phyloP scores from a whole-genome alignment of 2,329 filamentous ascomycete species.

The Botrytis sinoallii region DNA sequence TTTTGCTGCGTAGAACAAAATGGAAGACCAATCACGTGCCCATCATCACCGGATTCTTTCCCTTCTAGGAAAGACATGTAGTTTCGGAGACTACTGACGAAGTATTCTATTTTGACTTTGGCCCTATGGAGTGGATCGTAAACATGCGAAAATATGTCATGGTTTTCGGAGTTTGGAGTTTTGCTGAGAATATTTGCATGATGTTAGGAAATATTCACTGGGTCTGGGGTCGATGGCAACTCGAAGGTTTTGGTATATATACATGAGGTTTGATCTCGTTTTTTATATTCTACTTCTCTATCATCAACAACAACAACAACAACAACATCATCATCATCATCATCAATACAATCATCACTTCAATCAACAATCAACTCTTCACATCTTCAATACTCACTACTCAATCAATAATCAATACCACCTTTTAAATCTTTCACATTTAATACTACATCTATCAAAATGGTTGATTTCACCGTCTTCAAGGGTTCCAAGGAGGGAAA shows the following conservation, averaged over 20 bases:
- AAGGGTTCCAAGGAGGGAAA: constrained; percentile 58
- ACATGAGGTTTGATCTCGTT: background rate
- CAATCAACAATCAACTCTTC: constrained; percentile 4
- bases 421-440: background rate
- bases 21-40: background rate
- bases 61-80: background rate
- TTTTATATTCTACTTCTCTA: constrained; percentile 1
- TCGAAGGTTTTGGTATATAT: background rate
- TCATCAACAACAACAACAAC: constrained; percentile 7
- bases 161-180: constrained; percentile 8
- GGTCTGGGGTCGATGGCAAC: background rate
- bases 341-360: constrained; percentile 12
- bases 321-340: background rate
- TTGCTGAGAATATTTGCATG: constrained; percentile 5
- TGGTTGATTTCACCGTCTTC: constrained; percentile 56
- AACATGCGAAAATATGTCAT: background rate
- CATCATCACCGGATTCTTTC: background rate
- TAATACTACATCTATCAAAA: constrained; percentile 17
- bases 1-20: background rate
- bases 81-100: background rate
- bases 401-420: background rate
- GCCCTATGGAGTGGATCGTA: constrained; percentile 10
- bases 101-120: background rate
- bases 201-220: background rate
- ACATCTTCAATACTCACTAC: background rate